These are phyloP conservation scores for Tritrichomonas foetus DNA, from an alignment of 208 protist genomes.

Conservation along the genomic window DNA sequence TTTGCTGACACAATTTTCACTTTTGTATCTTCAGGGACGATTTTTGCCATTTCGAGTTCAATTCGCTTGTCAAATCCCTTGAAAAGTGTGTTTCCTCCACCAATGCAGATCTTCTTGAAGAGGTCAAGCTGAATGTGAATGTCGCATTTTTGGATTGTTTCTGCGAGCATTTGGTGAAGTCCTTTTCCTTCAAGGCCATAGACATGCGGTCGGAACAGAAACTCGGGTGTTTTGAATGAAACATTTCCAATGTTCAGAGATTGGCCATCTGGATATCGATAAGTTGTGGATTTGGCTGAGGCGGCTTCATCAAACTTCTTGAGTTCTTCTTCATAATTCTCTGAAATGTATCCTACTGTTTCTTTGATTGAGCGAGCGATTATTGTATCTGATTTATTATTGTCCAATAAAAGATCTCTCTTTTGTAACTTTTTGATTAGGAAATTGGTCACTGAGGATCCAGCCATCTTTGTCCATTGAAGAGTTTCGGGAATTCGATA, in stretches of 20 bases:
- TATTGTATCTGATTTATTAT: too few relatives aligned
- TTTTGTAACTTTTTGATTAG: too few relatives aligned
- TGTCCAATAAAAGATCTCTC: too few relatives aligned
- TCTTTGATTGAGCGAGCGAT: too few relatives aligned
- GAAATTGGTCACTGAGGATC: too few relatives aligned
- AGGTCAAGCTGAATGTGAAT: constrained; percentile 62
- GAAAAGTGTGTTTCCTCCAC: constrained; percentile 60
- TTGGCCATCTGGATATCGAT: too few relatives aligned
- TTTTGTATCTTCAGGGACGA: constrained; percentile 55
- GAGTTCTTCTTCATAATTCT: too few relatives aligned
- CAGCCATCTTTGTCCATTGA: too few relatives aligned
- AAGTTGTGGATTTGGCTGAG: too few relatives aligned
- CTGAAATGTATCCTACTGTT: too few relatives aligned
- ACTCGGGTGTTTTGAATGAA: constrained; percentile 66
- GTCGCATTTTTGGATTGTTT: constrained; percentile 70
- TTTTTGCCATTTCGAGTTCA: constrained; percentile 64
- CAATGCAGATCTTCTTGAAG: constrained; percentile 61
- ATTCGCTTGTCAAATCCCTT: constrained; percentile 86
- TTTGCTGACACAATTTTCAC: constrained; percentile 55
- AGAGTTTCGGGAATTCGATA: too few relatives aligned
- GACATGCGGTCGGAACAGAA: constrained; percentile 71
- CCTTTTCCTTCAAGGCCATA: constrained; percentile 58
- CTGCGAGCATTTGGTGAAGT: constrained; percentile 60
- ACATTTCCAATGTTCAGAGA: constrained; percentile 55
- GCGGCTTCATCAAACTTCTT: too few relatives aligned